Conservation (phyloP, 2,329 filamentous ascomycete species). For the Diplodia sapinea region DNA sequence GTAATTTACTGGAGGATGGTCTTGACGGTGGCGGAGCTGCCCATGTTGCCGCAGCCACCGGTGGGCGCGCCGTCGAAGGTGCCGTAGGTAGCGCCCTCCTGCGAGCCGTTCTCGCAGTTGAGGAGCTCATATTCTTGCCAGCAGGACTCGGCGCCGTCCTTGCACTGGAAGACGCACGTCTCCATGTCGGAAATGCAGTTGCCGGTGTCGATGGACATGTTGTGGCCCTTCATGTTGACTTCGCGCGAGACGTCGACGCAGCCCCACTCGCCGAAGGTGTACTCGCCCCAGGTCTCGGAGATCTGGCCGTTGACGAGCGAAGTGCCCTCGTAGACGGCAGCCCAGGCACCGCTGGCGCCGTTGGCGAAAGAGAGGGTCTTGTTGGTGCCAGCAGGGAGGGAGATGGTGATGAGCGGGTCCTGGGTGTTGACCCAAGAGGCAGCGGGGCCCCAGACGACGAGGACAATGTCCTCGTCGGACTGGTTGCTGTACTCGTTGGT, state of each 20-base stretch:
- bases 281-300: slow-evolving; percentile 54
- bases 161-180: slow-evolving; percentile 54
- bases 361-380: slow-evolving; percentile 49
- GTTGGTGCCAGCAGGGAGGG: slow-evolving; percentile 45
- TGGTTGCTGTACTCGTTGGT: slow-evolving; percentile 47
- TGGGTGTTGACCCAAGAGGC: slow-evolving; percentile 46
- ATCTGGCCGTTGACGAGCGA: slow-evolving; percentile 44
- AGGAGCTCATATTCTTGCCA: slow-evolving; percentile 33
- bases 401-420: slow-evolving; percentile 47
- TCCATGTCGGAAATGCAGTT: slow-evolving; percentile 52
- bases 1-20: slow-evolving; percentile 27
- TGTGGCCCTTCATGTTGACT: slow-evolving; percentile 53
- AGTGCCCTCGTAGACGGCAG: slow-evolving; percentile 47
- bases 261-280: slow-evolving; percentile 48
- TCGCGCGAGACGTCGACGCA: slow-evolving; percentile 53
- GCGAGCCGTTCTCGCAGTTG: slow-evolving; percentile 34
- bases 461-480: slow-evolving; percentile 40
- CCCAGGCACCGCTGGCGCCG: slow-evolving; percentile 50
- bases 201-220: slow-evolving; percentile 47
- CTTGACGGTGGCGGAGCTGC: slow-evolving; percentile 30
- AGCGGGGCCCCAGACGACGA: slow-evolving; percentile 47
- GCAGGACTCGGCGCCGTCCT: slow-evolving; percentile 43
- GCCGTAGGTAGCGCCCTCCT: slow-evolving; percentile 31
- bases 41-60: slow-evolving; percentile 32
- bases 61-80: slow-evolving; percentile 31